Evolutionary conservation across 345 rosid genomes (phyloP).

Genomic region (Salix viminalis): DNA sequence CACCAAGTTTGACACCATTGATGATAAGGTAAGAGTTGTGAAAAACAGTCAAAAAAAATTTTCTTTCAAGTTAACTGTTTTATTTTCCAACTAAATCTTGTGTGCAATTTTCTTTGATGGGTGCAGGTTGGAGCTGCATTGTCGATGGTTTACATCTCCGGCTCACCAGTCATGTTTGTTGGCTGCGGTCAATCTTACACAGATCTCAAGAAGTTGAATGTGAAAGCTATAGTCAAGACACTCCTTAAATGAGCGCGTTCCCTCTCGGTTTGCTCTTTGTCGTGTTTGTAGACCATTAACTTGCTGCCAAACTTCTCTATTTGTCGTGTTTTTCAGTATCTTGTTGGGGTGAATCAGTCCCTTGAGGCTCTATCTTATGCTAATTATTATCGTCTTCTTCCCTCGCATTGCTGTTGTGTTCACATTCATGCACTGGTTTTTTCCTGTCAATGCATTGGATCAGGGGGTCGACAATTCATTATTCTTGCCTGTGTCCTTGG

Average conservation of each 20-base stretch:
- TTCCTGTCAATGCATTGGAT: not conserved
- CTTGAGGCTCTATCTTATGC: conserved; percentile 8
- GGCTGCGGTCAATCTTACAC: conserved; percentile 98
- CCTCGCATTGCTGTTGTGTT: not conserved
- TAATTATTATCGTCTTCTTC: not conserved
- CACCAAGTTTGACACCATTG: conserved; percentile 93
- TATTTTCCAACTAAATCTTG: not conserved
- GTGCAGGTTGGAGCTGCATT: conserved; percentile 93
- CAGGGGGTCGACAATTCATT: no score
- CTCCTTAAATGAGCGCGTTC: conserved; percentile 65
- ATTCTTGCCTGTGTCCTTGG: no score
- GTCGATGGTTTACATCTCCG: conserved; percentile 93
- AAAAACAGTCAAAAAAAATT: no score
- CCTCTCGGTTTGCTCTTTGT: not conserved
- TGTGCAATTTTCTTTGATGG: not conserved
- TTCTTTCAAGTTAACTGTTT: not conserved
- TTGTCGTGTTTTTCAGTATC: not conserved
- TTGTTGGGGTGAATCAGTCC: conserved; percentile 30
- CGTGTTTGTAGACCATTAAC: not conserved
- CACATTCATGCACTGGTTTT: not conserved
- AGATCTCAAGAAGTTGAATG: conserved; percentile 88
- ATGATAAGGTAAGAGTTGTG: conserved; percentile 64
- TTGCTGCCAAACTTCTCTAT: conserved; percentile 14
- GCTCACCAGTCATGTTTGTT: conserved; percentile 97
- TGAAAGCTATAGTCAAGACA: conserved; percentile 81